phyloP scores from a whole-genome alignment of 2,329 filamentous ascomycete species.

The Metarhizium guizhouense region DNA sequence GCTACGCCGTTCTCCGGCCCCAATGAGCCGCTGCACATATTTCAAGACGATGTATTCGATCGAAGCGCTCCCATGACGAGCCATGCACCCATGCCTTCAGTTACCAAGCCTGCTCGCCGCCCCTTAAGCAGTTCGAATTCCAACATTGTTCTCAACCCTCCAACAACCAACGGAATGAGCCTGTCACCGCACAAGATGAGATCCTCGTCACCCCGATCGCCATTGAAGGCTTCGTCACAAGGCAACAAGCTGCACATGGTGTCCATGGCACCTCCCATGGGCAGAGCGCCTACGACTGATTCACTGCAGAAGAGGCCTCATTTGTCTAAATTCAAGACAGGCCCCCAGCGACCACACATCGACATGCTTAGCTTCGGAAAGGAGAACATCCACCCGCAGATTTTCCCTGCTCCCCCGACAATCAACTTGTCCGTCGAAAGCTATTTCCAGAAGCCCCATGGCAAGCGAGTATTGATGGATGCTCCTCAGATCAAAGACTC shows the following conservation, averaged over 20 bases:
- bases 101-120: slow-evolving; percentile 37
- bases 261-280: slow-evolving; percentile 55
- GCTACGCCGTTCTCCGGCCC: slow-evolving; percentile 36
- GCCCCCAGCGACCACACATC: slow-evolving; percentile 41
- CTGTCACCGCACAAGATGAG: slow-evolving; percentile 63
- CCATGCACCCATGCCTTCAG: slow-evolving; percentile 47
- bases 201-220: slow-evolving; percentile 52
- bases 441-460: slow-evolving; percentile 42
- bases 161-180: slow-evolving; percentile 39
- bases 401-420: slow-evolving; percentile 38
- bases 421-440: slow-evolving; percentile 43
- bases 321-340: slow-evolving; percentile 51
- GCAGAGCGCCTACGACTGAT: slow-evolving; percentile 49
- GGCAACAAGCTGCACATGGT: slow-evolving; percentile 58
- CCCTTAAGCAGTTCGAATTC: slow-evolving; percentile 42
- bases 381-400: slow-evolving; percentile 45
- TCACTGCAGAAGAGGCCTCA: slow-evolving; percentile 60
- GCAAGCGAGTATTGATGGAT: slow-evolving; percentile 61
- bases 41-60: slow-evolving; percentile 41
- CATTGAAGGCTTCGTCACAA: slow-evolving; percentile 39
- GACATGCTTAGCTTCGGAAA: slow-evolving; percentile 38
- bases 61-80: slow-evolving; percentile 40
- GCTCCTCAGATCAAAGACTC: slow-evolving; percentile 63
- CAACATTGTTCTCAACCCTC: slow-evolving; percentile 60
- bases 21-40: slow-evolving; percentile 42